These are phyloP conservation scores for Talaromyces adpressus DNA, from an alignment of 495 filamentous ascomycete species.

Conservation along the genomic window DNA sequence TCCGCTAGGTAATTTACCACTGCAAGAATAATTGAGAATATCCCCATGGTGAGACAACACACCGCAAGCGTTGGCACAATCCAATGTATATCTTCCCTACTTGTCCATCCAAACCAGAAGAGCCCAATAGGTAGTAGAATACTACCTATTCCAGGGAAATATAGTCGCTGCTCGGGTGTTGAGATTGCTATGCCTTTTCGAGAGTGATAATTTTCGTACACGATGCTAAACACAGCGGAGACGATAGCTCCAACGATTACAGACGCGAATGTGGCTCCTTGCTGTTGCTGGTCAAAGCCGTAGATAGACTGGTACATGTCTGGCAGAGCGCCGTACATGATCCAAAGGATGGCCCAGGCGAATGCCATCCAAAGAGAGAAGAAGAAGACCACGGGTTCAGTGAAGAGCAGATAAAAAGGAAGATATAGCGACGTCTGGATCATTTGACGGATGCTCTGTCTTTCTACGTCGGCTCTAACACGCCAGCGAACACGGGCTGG, in stretches of 20 bases:
- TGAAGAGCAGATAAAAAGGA: conserved; percentile 66
- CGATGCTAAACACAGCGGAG: conserved; percentile 55
- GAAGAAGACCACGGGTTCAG: conserved; percentile 77
- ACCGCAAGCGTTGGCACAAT: conserved; percentile 58
- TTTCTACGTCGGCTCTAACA: conserved; percentile 64
- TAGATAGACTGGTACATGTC: conserved; percentile 58
- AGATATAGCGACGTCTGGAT: conserved; percentile 58
- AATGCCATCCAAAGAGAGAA: conserved; percentile 76
- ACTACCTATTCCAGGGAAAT: conserved; percentile 60
- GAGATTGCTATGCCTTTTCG: conserved; percentile 26
- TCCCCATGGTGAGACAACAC: conserved; percentile 61
- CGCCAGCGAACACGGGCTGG: conserved; percentile 58
- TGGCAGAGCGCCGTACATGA: conserved; percentile 63
- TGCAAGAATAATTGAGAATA: conserved; percentile 68
- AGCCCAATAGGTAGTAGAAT: conserved; percentile 54
- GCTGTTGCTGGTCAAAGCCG: conserved; percentile 50
- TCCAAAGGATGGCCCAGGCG: conserved; percentile 69
- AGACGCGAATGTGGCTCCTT: conserved; percentile 55
- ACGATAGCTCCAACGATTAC: conserved; percentile 53
- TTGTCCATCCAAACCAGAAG: conserved; percentile 64
- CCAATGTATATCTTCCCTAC: conserved; percentile 53
- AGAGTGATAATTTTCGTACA: conserved; percentile 44
- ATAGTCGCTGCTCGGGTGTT: conserved; percentile 63
- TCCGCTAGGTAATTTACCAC: conserved; percentile 81
- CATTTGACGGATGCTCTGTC: conserved; percentile 52